Evolutionary conservation across 306 rosid genomes (phyloP).

Genomic region (Lotus japonicus): DNA sequence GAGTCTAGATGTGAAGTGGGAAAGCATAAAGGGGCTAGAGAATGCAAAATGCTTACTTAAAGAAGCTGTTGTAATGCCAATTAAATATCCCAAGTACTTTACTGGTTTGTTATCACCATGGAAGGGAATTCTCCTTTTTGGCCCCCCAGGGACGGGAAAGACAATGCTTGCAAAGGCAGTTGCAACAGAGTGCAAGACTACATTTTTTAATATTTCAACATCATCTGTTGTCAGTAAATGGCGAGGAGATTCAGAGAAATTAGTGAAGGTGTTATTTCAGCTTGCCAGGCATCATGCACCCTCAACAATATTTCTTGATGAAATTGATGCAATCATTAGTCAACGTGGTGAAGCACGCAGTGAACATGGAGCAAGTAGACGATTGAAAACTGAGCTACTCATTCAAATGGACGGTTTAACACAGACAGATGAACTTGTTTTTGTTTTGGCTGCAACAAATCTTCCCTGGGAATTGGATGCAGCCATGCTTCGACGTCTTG

Average conservation of each 20-base stretch:
- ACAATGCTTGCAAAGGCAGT: conserved; percentile 99
- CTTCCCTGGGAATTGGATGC: conserved; percentile 99
- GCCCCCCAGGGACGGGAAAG: conserved; percentile 99
- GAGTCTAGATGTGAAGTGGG: conserved; percentile 92
- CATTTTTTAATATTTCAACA: conserved; percentile 97
- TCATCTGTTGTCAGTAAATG: conserved; percentile 99
- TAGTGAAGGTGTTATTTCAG: conserved; percentile 82
- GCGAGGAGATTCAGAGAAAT: conserved; percentile 99
- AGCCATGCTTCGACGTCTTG: conserved; percentile 98
- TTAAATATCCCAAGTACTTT: conserved; percentile 98
- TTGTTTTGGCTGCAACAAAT: conserved; percentile 95
- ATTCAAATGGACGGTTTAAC: conserved; percentile 96
- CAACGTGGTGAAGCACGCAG: conserved; percentile 97
- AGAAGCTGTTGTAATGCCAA: conserved; percentile 99
- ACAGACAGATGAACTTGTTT: conserved; percentile 74
- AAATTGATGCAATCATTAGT: conserved; percentile 95
- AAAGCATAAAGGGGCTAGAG: conserved; percentile 92
- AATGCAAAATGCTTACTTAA: conserved; percentile 82
- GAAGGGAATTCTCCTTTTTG: conserved; percentile 99
- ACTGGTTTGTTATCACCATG: conserved; percentile 93
- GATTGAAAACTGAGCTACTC: conserved; percentile 89
- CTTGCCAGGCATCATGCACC: conserved; percentile 99
- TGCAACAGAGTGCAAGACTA: conserved; percentile 98
- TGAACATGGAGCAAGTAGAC: conserved; percentile 98
- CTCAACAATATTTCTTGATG: conserved; percentile 96